Evolutionary conservation across 352 stramenopile genomes (phyloP).

Genomic region (Globisporangium orthogonon): DNA sequence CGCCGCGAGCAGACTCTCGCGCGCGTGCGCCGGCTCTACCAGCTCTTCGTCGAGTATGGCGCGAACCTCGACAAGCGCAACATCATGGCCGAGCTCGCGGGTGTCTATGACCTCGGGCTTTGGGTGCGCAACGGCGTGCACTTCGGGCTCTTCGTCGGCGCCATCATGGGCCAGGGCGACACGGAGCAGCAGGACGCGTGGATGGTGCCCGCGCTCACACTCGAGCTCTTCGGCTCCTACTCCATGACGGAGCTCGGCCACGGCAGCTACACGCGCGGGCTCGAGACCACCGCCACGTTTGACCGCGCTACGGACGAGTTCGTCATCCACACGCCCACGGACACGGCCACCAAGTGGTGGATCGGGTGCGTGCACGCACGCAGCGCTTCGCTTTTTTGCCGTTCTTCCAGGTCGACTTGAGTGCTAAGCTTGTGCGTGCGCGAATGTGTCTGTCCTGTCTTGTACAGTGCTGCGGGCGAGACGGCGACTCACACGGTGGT

Average conservation of each 20-base stretch:
- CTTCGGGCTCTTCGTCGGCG: conserved; percentile 78
- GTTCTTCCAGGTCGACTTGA: background rate
- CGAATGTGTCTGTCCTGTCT: background rate
- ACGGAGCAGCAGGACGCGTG: conserved; percentile 81
- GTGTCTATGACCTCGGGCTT: conserved; percentile 54
- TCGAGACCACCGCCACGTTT: conserved; percentile 96
- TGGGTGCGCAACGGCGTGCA: conserved; percentile 79
- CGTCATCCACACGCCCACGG: conserved; percentile 93
- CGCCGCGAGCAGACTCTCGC: conserved; percentile 42
- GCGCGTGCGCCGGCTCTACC: conserved; percentile 47
- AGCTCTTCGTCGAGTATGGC: conserved; percentile 57
- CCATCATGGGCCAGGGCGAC: conserved; percentile 65
- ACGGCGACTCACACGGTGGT: conserved; percentile 94
- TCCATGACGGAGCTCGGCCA: conserved; percentile 92
- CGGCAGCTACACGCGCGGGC: conserved; percentile 74
- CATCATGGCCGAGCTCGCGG: conserved; percentile 51
- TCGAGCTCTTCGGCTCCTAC: conserved; percentile 84
- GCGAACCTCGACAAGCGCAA: conserved; percentile 48
- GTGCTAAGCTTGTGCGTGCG: too few relatives aligned
- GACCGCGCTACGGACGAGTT: conserved; percentile 85
- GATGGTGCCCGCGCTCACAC: conserved; percentile 61
- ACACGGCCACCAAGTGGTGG: conserved; percentile 96
- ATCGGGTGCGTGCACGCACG: conserved; percentile 42
- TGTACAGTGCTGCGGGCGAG: conserved; percentile 66
- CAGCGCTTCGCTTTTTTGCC: background rate